Evolutionary conservation across 495 filamentous ascomycete genomes (phyloP).

Genomic region (Parathielavia hyrcaniae): DNA sequence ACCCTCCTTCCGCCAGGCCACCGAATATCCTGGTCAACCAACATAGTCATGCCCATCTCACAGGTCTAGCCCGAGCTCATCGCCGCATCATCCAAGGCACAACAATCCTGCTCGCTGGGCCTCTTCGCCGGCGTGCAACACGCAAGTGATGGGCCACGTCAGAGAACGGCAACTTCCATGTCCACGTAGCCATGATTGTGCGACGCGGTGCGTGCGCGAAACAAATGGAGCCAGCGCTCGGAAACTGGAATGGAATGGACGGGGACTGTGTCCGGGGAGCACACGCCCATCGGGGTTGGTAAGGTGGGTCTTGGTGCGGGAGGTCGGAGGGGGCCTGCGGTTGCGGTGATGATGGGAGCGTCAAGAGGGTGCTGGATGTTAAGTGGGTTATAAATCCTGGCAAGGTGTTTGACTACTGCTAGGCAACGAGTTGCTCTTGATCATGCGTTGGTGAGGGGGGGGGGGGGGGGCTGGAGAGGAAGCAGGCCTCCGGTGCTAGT

Average conservation of each 20-base stretch:
- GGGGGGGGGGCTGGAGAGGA: background rate
- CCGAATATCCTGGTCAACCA: constrained; percentile 62
- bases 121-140: constrained; percentile 63
- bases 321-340: constrained; percentile 30
- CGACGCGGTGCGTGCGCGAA: constrained; percentile 22
- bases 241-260: too few relatives aligned
- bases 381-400: constrained; percentile 36
- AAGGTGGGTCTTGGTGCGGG: constrained; percentile 30
- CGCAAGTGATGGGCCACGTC: constrained; percentile 71
- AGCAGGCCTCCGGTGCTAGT: too few relatives aligned
- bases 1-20: constrained; percentile 44
- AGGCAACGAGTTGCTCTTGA: too few relatives aligned
- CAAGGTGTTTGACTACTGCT: constrained; percentile 31
- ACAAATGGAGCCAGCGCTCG: constrained; percentile 35
- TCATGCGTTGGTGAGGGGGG: too few relatives aligned
- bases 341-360: constrained; percentile 30
- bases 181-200: constrained; percentile 36
- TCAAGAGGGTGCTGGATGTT: constrained; percentile 33
- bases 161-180: constrained; percentile 46
- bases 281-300: constrained; percentile 35
- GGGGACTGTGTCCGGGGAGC: constrained; percentile 36
- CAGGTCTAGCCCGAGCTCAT: constrained; percentile 64
- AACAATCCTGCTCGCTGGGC: constrained; percentile 53
- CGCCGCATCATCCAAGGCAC: constrained; percentile 58
- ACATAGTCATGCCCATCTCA: constrained; percentile 65